Evolutionary conservation across 257 asterid genomes (phyloP).

Genomic region (Petunia axillaris): DNA sequence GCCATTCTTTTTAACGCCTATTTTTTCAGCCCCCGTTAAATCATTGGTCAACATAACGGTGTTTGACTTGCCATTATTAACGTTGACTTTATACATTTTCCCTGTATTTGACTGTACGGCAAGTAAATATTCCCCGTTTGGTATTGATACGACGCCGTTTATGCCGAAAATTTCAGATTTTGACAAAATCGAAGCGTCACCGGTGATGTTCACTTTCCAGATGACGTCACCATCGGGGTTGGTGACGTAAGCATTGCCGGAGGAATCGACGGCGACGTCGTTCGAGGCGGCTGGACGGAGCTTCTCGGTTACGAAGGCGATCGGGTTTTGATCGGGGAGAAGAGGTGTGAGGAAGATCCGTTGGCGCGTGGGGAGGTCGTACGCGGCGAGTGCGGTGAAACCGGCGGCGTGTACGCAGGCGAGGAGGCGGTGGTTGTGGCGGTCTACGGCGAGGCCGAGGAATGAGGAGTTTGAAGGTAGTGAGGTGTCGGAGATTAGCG

Average conservation of each 20-base stretch:
- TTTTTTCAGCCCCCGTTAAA: conserved; percentile 62
- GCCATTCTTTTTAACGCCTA: conserved; percentile 74
- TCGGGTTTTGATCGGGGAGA: conserved; percentile 18
- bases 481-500: conserved; percentile 52
- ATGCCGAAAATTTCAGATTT: conserved; percentile 55
- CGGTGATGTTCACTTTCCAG: conserved; percentile 61
- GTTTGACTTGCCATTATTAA: conserved; percentile 67
- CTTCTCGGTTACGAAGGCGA: conserved; percentile 34
- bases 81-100: conserved; percentile 62
- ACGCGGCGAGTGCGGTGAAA: conserved; percentile 62
- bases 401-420: conserved; percentile 57
- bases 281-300: conserved; percentile 40
- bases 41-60: conserved; percentile 55
- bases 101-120: conserved; percentile 80
- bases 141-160: conserved; percentile 64
- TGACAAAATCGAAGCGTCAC: conserved; percentile 60
- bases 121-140: conserved; percentile 60
- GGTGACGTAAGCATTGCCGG: conserved; percentile 74
- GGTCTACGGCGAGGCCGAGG: conserved; percentile 69
- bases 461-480: conserved; percentile 55
- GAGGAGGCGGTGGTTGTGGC: conserved; percentile 64
- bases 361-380: conserved; percentile 54
- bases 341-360: conserved; percentile 57
- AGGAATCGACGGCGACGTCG: conserved; percentile 68
- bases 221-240: conserved; percentile 62